These are phyloP conservation scores for Podaxis sp. DNA, from an alignment of 768 basidiomycete species.

Conservation along the genomic window DNA sequence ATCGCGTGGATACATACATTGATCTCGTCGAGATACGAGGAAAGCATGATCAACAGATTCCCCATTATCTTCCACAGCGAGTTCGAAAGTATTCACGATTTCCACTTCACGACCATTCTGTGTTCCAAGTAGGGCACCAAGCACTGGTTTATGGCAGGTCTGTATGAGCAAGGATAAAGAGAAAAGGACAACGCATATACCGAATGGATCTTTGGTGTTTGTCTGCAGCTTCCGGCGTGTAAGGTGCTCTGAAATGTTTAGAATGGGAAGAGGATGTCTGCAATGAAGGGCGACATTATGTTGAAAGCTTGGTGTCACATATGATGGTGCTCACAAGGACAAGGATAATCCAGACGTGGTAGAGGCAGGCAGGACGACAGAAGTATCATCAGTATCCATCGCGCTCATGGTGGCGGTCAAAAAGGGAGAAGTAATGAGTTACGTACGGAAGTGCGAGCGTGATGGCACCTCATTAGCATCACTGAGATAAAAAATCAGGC, in stretches of 20 bases:
- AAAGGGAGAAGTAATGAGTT: not conserved
- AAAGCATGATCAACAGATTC: conserved; percentile 79
- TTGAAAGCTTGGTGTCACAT: not conserved
- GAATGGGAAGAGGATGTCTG: conserved; percentile 94
- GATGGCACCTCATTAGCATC: conserved; percentile 3
- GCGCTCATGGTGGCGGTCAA: conserved; percentile 41
- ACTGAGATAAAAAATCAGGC: conserved; percentile 3
- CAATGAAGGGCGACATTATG: conserved; percentile 23
- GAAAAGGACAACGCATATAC: conserved; percentile 37
- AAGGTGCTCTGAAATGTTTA: conserved; percentile 95
- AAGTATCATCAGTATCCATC: conserved; percentile 79
- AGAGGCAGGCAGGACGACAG: conserved; percentile 71
- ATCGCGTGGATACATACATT: conserved; percentile 53
- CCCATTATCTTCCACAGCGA: conserved; percentile 62
- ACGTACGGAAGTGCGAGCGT: not conserved
- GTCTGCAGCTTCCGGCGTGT: conserved; percentile 82
- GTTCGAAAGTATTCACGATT: conserved; percentile 95
- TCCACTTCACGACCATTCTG: conserved; percentile 95
- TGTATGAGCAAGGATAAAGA: conserved; percentile 2
- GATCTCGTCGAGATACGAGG: conserved; percentile 78
- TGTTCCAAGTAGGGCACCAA: conserved; percentile 92
- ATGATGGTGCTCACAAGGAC: conserved; percentile 54
- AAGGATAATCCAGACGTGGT: conserved; percentile 74
- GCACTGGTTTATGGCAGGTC: conserved; percentile 47
- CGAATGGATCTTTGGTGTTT: conserved; percentile 59